A percentile compares a stretch with the other conserved stretches of the same genome.
Evolutionary conservation across 108 stramenopile genomes (phyloP).

Genomic region (Cyclotella choctawhatcheeana): DNA sequence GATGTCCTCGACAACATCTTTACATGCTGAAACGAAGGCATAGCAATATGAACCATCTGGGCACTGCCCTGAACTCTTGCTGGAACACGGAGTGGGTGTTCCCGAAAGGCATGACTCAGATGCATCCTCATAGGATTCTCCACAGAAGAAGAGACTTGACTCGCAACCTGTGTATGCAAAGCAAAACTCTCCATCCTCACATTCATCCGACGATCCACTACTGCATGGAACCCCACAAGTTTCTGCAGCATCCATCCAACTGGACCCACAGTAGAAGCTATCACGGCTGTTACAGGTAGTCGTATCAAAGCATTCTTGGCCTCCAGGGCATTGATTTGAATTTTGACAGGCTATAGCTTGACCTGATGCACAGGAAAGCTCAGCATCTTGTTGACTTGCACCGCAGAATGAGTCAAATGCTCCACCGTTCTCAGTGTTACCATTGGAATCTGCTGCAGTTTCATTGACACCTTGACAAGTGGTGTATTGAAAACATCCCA

Average conservation of each 20-base stretch:
- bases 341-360: constrained; percentile 35
- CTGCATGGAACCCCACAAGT: constrained; percentile 28
- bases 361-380: constrained; percentile 27
- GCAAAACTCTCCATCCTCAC: constrained; percentile 31
- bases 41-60: constrained; percentile 27
- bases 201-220: constrained; percentile 36
- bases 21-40: constrained; percentile 34
- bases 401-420: constrained; percentile 38
- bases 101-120: constrained; percentile 20
- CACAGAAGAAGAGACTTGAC: constrained; percentile 32
- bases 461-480: constrained; percentile 31
- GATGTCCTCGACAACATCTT: neutral
- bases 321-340: constrained; percentile 34
- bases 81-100: constrained; percentile 12
- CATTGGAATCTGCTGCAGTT: neutral
- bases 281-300: constrained; percentile 29
- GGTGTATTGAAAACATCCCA: constrained; percentile 45
- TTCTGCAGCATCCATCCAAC: constrained; percentile 37
- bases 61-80: constrained; percentile 28
- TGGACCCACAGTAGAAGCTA: constrained; percentile 40
- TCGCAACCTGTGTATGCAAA: constrained; percentile 41
- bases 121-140: constrained; percentile 32
- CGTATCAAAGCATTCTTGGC: constrained; percentile 28
- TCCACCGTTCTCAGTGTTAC: neutral
- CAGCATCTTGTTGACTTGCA: constrained; percentile 24